Base-by-base conservation (phyloP, 176 grass and related monocot species). In the Oryza officinalis region DNA sequence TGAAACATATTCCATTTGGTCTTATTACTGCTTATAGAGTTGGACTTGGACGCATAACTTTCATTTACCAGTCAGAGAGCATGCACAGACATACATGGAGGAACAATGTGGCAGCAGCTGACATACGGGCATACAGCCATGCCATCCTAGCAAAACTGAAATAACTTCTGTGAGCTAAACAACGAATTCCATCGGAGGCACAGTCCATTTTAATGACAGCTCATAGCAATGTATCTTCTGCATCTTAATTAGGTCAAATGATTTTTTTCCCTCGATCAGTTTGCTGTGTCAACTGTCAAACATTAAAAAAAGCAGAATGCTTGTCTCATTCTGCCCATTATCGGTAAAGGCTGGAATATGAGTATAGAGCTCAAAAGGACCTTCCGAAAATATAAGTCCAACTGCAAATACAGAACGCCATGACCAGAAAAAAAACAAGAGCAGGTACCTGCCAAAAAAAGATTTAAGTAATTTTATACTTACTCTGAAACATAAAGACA, bases 191-290 rank as follows among this genome's bases (percentile, higher is more conserved):
- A 25, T 35, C 27, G 74, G 40, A 27, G 41, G 59, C 45, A 20
- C 26, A 6, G 25, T 32, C 32, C 12, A 26, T 78, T 50, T 84
- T 84, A 80, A 76, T 87, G 49, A 2, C 23, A 71, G 75, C 74
- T 78, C 27, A 63, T 28, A 37, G 46, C 67, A 60, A 67, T 82
- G 67, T 27, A 73, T 27, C 46, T 41, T 69, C 74, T 83, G 17
- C 18, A 31, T 70, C 80, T 87, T 69, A 63, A 77, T 54, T 52
- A 30, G 50, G 40, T 83, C 69, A 75, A 74, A 83, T 50, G 30
- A 18, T 61, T 23, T 9, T 27, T 74, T 50, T 23, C 37, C 37
- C 75, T 79, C 6, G 37, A 79, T 46, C 63, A 80, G 40, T 83
- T 83, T 85, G 67, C 31, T 69, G 63, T 46, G 15, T 63, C 60